Conservation (phyloP, 1,284 basidiomycete species). For the Inonotus hispidus region DNA sequence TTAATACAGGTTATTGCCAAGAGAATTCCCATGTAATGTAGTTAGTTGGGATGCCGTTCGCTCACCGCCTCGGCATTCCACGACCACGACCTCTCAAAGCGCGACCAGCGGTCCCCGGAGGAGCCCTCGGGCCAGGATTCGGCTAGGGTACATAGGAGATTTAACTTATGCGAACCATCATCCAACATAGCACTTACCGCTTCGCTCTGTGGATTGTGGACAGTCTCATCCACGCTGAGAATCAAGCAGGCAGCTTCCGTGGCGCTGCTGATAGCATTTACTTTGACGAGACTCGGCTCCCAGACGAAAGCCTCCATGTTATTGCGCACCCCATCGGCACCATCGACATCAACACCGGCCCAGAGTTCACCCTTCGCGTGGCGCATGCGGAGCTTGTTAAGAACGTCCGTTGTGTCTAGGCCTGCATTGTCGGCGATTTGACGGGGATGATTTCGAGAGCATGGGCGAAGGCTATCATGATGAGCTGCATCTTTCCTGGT, state of each 20-base stretch:
- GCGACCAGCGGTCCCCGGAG: slow-evolving; percentile 77
- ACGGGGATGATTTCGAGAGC: slow-evolving; percentile 96
- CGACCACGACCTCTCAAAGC: slow-evolving; percentile 81
- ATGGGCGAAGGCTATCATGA: slow-evolving; percentile 95
- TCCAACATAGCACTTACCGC: slow-evolving; percentile 44
- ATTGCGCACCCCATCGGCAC: slow-evolving; percentile 82
- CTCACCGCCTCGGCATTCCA: slow-evolving; percentile 64
- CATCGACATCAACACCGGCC: slow-evolving; percentile 96
- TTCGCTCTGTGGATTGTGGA: slow-evolving; percentile 90
- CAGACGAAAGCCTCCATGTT: slow-evolving; percentile 98
- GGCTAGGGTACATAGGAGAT: slow-evolving; percentile 34
- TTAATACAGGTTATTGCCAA: slow-evolving; percentile 5
- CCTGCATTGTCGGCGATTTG: slow-evolving; percentile 99
- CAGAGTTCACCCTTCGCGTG: slow-evolving; percentile 86
- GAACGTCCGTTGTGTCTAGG: slow-evolving; percentile 93
- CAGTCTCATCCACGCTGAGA: slow-evolving; percentile 92
- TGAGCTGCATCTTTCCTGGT: slow-evolving; percentile 93
- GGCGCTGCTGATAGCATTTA: slow-evolving; percentile 93
- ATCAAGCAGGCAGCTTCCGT: slow-evolving; percentile 96
- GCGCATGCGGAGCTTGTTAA: slow-evolving; percentile 97
- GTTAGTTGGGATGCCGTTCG: not conserved
- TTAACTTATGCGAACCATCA: slow-evolving; percentile 8
- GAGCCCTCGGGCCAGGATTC: slow-evolving; percentile 76
- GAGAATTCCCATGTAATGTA: slow-evolving; percentile 7
- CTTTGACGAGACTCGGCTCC: slow-evolving; percentile 95